Evolutionary conservation across 2,329 filamentous ascomycete genomes (phyloP).

Genomic region (Grosmannia serpens): DNA sequence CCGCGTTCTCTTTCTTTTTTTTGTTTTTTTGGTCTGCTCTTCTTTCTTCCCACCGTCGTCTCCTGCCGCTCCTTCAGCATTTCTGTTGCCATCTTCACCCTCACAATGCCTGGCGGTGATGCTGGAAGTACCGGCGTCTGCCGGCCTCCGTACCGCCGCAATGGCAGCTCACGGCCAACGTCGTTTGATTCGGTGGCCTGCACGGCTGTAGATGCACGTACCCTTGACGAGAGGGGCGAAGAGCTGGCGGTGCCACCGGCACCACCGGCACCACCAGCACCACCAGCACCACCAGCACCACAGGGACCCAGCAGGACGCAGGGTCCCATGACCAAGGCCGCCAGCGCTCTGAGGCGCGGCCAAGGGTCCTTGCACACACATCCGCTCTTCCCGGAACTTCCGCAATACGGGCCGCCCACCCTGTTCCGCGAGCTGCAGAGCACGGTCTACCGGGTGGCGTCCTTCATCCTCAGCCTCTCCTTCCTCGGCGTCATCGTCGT

Average conservation of each 20-base stretch:
- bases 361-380: conserved; percentile 50
- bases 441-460: conserved; percentile 50
- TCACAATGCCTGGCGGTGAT: not conserved
- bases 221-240: not conserved
- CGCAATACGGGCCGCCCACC: conserved; percentile 68
- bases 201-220: not conserved
- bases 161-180: not conserved
- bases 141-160: not conserved
- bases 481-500: conserved; percentile 69
- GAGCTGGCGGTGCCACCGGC: not conserved
- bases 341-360: conserved; percentile 25
- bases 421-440: conserved; percentile 54
- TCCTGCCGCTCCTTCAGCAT: no score
- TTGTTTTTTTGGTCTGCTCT: not conserved
- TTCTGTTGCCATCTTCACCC: not conserved
- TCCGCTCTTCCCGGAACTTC: conserved; percentile 73
- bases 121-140: no score
- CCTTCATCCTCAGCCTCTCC: conserved; percentile 63
- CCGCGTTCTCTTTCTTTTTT: not conserved
- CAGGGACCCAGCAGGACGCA: not conserved
- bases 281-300: not conserved
- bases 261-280: no score
- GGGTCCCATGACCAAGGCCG: not conserved
- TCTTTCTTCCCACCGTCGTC: not conserved
- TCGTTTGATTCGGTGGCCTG: no score